These are phyloP conservation scores for Mycena polygramma DNA, from an alignment of 768 basidiomycete genomes.

Conservation along the genomic window DNA sequence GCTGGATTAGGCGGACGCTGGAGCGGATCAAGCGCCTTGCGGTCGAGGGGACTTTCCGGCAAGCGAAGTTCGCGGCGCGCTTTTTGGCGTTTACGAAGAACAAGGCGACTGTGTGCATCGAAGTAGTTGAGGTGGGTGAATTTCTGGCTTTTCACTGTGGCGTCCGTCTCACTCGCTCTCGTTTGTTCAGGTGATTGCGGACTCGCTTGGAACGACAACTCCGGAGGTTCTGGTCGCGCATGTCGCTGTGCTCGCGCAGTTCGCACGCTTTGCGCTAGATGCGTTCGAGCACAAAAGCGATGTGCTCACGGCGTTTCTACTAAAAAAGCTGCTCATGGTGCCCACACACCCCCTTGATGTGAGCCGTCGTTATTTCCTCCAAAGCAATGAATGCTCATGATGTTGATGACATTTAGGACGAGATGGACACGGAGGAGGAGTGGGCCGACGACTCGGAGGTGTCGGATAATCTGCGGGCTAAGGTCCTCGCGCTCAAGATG, in stretches of 20 bases:
- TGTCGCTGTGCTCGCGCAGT: conserved; percentile 78
- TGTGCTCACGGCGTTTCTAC: conserved; percentile 75
- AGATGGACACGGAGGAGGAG: conserved; percentile 74
- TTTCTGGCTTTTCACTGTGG: neutral
- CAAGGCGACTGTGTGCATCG: conserved; percentile 60
- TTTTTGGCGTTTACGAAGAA: conserved; percentile 73
- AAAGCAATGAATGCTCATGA: conserved; percentile 9
- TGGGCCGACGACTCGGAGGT: conserved; percentile 83
- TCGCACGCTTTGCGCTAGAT: conserved; percentile 75
- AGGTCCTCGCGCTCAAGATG: conserved; percentile 83
- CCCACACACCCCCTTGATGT: conserved; percentile 62
- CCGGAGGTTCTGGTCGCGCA: conserved; percentile 73
- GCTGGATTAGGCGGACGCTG: conserved; percentile 65
- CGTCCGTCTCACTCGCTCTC: neutral
- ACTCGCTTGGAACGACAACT: conserved; percentile 58
- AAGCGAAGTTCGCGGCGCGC: conserved; percentile 90
- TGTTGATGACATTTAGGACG: conserved; percentile 56
- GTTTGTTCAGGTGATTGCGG: conserved; percentile 68
- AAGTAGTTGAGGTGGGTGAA: conserved; percentile 73
- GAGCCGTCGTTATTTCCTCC: conserved; percentile 38
- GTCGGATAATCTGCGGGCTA: conserved; percentile 70
- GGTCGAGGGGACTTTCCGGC: conserved; percentile 68
- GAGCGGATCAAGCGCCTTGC: conserved; percentile 75
- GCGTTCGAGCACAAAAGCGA: conserved; percentile 87
- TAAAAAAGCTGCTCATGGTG: conserved; percentile 78